phyloP scores from a whole-genome alignment of 441 rosid species.

The Caryocar brasiliense region DNA sequence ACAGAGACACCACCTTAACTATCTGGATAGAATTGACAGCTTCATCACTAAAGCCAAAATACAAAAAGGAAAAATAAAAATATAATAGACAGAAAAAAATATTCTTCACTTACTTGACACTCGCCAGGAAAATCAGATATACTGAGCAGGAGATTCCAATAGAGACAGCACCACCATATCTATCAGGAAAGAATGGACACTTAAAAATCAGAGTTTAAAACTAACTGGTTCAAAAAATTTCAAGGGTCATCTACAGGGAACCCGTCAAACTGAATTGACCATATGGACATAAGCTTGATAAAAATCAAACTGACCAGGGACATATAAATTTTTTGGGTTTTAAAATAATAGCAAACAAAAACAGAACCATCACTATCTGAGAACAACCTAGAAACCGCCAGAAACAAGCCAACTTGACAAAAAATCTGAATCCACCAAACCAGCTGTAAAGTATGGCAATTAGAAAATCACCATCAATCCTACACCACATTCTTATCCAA shows the following conservation, averaged over 20 bases:
- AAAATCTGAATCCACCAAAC: constrained; percentile 29
- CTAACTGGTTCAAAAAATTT: neutral
- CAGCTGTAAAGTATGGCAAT: constrained; percentile 22
- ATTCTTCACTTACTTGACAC: too few relatives aligned
- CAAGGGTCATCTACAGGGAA: neutral
- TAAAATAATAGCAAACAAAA: neutral
- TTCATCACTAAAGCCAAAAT: too few relatives aligned
- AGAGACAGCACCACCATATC: too few relatives aligned
- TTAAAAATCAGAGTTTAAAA: constrained; percentile 3
- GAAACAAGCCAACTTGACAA: constrained; percentile 38
- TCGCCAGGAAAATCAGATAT: too few relatives aligned
- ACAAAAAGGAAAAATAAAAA: constrained; percentile 1
- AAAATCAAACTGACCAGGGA: too few relatives aligned
- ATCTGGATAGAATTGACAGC: constrained; percentile 3
- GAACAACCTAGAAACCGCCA: constrained; percentile 28
- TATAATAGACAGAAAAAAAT: neutral
- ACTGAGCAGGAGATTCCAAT: too few relatives aligned
- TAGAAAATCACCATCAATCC: constrained; percentile 40
- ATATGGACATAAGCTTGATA: too few relatives aligned
- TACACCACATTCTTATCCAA: constrained; percentile 41
- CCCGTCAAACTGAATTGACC: neutral
- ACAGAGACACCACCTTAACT: constrained; percentile 9
- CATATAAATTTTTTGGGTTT: too few relatives aligned
- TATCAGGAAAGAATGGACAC: too few relatives aligned
- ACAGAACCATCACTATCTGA: constrained; percentile 22